Conservation (phyloP, 495 filamentous ascomycete species). For the Glutinoglossum americanum region DNA sequence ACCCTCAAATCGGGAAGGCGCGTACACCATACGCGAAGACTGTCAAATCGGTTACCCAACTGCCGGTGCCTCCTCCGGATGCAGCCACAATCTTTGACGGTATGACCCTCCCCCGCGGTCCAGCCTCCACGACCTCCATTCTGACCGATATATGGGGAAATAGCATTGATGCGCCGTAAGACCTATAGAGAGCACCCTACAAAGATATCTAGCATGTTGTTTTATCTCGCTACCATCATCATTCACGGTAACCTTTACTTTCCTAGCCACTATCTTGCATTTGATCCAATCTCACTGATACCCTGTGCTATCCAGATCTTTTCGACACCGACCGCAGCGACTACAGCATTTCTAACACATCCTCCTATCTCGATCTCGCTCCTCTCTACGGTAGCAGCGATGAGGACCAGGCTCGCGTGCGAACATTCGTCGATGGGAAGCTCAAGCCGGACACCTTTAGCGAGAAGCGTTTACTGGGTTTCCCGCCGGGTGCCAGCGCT, state of each 20-base stretch:
- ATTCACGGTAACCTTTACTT: slow-evolving; percentile 38
- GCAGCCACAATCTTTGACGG: slow-evolving; percentile 60
- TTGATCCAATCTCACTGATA: background rate
- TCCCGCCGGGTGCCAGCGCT: slow-evolving; percentile 58
- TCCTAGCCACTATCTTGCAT: background rate
- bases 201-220: slow-evolving; percentile 70
- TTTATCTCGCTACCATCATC: slow-evolving; percentile 76
- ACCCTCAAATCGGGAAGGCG: slow-evolving; percentile 26
- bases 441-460: slow-evolving; percentile 70
- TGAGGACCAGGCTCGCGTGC: slow-evolving; percentile 48
- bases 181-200: slow-evolving; percentile 45
- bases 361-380: slow-evolving; percentile 66
- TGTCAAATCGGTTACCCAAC: background rate
- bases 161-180: slow-evolving; percentile 34
- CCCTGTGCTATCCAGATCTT: slow-evolving; percentile 24
- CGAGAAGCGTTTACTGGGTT: slow-evolving; percentile 54
- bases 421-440: slow-evolving; percentile 63
- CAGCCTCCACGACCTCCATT: background rate
- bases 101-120: background rate
- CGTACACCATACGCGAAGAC: slow-evolving; percentile 18
- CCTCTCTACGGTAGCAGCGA: slow-evolving; percentile 74
- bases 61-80: slow-evolving; percentile 36
- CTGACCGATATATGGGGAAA: background rate
- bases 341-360: slow-evolving; percentile 42
- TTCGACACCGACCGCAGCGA: slow-evolving; percentile 40